Conservation (phyloP, 177 flowering plant genomes). For the Vitis hybrid region DNA sequence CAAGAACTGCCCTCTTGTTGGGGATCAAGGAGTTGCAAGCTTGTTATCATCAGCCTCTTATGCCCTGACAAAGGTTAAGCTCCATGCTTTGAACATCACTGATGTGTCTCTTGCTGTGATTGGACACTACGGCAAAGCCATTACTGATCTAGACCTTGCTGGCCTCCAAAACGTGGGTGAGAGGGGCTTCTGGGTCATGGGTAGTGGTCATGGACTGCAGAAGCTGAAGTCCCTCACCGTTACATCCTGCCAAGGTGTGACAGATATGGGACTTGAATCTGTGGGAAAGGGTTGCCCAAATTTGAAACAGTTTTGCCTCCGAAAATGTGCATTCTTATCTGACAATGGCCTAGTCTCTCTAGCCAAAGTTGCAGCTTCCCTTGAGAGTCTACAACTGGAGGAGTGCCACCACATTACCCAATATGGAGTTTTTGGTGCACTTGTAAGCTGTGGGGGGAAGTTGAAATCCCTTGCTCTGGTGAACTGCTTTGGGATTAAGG, state of each 20-base stretch:
- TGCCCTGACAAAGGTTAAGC: slow-evolving; percentile 63
- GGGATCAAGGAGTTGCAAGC: slow-evolving; percentile 75
- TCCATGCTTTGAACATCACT: slow-evolving; percentile 62
- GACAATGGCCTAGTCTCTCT: slow-evolving; percentile 75
- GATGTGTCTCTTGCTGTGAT: slow-evolving; percentile 85
- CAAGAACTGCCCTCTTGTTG: slow-evolving; percentile 69
- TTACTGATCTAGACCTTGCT: slow-evolving; percentile 56
- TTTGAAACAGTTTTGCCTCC: slow-evolving; percentile 61
- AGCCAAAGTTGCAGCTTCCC: slow-evolving; percentile 53
- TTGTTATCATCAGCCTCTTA: slow-evolving; percentile 51
- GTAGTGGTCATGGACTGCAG: slow-evolving; percentile 72
- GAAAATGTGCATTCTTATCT: slow-evolving; percentile 64
- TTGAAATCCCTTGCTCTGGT: slow-evolving; percentile 64
- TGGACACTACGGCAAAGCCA: slow-evolving; percentile 74
- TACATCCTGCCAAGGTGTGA: slow-evolving; percentile 68
- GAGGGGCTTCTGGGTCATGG: slow-evolving; percentile 96
- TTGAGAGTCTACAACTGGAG: slow-evolving; percentile 74
- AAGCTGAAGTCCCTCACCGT: slow-evolving; percentile 52
- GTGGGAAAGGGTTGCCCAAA: slow-evolving; percentile 74
- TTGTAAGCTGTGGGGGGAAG: slow-evolving; percentile 49
- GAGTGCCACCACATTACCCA: slow-evolving; percentile 88
- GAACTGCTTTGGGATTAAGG: slow-evolving; percentile 73
- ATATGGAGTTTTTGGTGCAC: slow-evolving; percentile 55
- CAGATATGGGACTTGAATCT: slow-evolving; percentile 77
- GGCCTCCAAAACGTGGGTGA: slow-evolving; percentile 69